A percentile compares a stretch with the other conserved stretches of the same genome.
These are phyloP conservation scores for Cercophora samala DNA, from an alignment of 495 filamentous ascomycete species.

Conservation along the genomic window DNA sequence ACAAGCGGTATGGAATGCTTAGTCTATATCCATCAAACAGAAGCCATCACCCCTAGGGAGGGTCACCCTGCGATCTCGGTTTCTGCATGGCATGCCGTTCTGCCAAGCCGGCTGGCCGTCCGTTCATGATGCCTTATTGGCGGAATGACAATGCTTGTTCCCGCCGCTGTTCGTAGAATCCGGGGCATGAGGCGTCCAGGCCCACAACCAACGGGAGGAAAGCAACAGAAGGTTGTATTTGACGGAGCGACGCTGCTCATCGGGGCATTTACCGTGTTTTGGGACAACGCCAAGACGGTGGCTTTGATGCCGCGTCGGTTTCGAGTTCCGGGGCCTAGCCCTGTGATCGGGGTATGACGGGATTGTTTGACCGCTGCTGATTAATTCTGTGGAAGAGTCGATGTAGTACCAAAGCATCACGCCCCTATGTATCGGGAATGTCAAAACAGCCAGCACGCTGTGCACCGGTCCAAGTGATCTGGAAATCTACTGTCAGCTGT, in stretches of 20 bases:
- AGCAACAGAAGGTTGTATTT: constrained; percentile 21
- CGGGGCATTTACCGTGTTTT: constrained; percentile 20
- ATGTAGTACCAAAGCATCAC: no score
- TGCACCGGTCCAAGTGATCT: no score
- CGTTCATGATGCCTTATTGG: constrained; percentile 22
- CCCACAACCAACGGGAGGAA: not conserved
- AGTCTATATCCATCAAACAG: not conserved
- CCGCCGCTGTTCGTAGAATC: constrained; percentile 8
- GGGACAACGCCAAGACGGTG: constrained; percentile 25
- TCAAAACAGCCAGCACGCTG: no score
- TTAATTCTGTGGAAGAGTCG: not conserved
- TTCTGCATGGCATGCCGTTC: constrained; percentile 11
- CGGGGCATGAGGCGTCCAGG: constrained; percentile 14
- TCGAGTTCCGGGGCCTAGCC: constrained; percentile 9
- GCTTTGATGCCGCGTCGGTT: constrained; percentile 11
- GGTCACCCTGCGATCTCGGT: constrained; percentile 12
- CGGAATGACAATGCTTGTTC: constrained; percentile 19
- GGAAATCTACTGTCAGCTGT: no score
- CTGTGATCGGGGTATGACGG: not conserved
- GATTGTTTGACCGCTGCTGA: not conserved
- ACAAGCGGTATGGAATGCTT: not conserved
- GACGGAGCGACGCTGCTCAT: constrained; percentile 11
- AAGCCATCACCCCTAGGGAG: not conserved
- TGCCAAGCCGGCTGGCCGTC: constrained; percentile 4
- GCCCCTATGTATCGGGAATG: no score